Conservation (phyloP, 495 filamentous ascomycete genomes). For the Mytilinidion resinicola region DNA sequence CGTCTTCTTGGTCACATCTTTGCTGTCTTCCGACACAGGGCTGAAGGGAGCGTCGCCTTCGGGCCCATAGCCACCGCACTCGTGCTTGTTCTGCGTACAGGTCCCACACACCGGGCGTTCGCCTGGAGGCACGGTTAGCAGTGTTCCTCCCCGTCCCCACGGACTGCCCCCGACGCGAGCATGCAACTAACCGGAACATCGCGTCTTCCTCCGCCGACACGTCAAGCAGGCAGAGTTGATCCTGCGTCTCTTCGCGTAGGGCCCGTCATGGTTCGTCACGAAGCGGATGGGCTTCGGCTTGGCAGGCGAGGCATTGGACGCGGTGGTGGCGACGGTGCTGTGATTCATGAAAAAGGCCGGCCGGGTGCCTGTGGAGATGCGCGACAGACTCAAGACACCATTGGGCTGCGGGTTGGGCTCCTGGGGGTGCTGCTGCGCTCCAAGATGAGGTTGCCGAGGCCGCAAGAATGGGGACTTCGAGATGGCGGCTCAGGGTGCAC, state of each 20-base stretch:
- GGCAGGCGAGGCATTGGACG: conserved; percentile 16
- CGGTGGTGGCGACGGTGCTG: conserved; percentile 17
- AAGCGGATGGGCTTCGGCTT: conserved; percentile 26
- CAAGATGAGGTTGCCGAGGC: not conserved
- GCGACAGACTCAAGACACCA: conserved; percentile 11
- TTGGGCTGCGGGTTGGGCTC: not conserved
- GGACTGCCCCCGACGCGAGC: not conserved
- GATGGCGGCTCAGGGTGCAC: not conserved
- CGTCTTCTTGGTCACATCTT: conserved; percentile 12
- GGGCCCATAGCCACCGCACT: conserved; percentile 32
- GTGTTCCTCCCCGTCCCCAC: conserved; percentile 35
- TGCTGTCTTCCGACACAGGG: not conserved
- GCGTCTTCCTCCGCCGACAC: conserved; percentile 51
- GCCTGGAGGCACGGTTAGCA: conserved; percentile 8
- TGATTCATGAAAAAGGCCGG: conserved; percentile 26
- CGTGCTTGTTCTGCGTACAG: conserved; percentile 35
- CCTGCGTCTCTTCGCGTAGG: conserved; percentile 28
- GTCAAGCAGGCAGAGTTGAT: conserved; percentile 30
- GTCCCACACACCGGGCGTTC: conserved; percentile 36
- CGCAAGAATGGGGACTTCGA: not conserved
- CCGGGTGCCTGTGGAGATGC: not conserved
- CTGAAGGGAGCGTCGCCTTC: conserved; percentile 13
- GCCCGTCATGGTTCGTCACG: conserved; percentile 28
- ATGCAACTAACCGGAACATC: conserved; percentile 56
- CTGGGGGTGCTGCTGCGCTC: not conserved